Base-by-base conservation (phyloP, 2,329 filamentous ascomycete species). In the Monosporascus sp. region DNA sequence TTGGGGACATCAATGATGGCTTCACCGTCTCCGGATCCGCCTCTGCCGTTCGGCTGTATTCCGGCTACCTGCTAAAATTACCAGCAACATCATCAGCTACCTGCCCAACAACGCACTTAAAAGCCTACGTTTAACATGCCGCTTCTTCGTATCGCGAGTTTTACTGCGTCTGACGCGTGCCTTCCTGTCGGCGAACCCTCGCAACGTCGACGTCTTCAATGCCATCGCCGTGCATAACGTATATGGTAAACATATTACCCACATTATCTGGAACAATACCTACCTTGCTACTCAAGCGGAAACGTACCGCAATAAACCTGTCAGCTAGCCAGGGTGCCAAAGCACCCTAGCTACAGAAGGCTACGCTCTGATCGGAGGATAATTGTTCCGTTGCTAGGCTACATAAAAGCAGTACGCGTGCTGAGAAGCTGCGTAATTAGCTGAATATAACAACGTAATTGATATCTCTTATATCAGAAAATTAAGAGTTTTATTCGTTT, bases 261-360 rank as follows among this genome's bases (percentile, higher is more conserved):
- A 77, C 51, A 66, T 76, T 4, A 63, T 77, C 36, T 75, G 67
- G 68, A 68, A 74, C 22, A 70, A 73, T n/a, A n/a, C n/a, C n/a
- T 49, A 60, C 60, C 25, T 38, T 51, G 22, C 35, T 55, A 11
- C 3, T 41, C 7, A 44, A 37, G n/a, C n/a, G n/a, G 11, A 15
- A 22, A 36, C 37, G 37, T 39, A 27, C 1, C 2, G 17, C 6
- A 18, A 14, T 1, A 17, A 25, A 41, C 11, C 7, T n/a, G n/a
- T n/a, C n/a, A n/a, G n/a, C n/a, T n/a, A n/a, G n/a, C n/a, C n/a
- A n/a, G n/a, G n/a, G n/a, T n/a, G n/a, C n/a, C n/a, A n/a, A n/a
- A n/a, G n/a, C n/a, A n/a, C n/a, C n/a, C n/a, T n/a, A n/a, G n/a
- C n/a, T n/a, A n/a, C n/a, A n/a, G n/a, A n/a, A n/a, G n/a, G n/a